phyloP scores from a whole-genome alignment of 2,329 filamentous ascomycete species.

The Aschersonia sp. region DNA sequence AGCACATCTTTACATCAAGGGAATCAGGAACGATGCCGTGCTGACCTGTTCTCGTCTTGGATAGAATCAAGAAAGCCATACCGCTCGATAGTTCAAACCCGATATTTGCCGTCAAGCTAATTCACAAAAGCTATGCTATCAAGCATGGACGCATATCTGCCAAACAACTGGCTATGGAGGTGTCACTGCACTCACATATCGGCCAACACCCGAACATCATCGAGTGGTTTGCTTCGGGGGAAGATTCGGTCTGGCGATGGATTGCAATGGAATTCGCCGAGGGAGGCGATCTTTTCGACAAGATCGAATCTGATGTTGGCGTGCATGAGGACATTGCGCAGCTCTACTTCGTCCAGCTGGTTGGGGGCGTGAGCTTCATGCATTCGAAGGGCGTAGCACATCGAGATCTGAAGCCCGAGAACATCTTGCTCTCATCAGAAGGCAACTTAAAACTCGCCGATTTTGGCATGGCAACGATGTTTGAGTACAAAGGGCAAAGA shows the following conservation, averaged over 20 bases:
- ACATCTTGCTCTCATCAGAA: constrained; percentile 73
- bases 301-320: constrained; percentile 94
- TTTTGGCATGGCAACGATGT: constrained; percentile 90
- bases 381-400: constrained; percentile 93
- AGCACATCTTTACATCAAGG: neutral
- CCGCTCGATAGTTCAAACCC: constrained; percentile 55
- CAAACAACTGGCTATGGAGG: constrained; percentile 85
- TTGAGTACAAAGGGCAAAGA: constrained; percentile 70
- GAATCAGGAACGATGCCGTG: neutral
- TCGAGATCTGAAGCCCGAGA: constrained; percentile 85
- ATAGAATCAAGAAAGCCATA: constrained; percentile 82
- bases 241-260: constrained; percentile 83
- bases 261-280: constrained; percentile 97
- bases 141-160: constrained; percentile 76
- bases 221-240: constrained; percentile 75
- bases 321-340: constrained; percentile 92
- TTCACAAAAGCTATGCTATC: constrained; percentile 91
- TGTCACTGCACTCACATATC: constrained; percentile 76
- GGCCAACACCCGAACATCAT: constrained; percentile 89
- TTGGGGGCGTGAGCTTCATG: constrained; percentile 85
- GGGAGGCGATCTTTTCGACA: constrained; percentile 94
- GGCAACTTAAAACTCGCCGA: constrained; percentile 91
- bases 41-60: neutral
- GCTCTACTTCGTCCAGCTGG: constrained; percentile 85
- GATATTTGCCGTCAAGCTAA: constrained; percentile 94